phyloP scores from a whole-genome alignment of 768 basidiomycete genomes.

The Boletales sp. region DNA sequence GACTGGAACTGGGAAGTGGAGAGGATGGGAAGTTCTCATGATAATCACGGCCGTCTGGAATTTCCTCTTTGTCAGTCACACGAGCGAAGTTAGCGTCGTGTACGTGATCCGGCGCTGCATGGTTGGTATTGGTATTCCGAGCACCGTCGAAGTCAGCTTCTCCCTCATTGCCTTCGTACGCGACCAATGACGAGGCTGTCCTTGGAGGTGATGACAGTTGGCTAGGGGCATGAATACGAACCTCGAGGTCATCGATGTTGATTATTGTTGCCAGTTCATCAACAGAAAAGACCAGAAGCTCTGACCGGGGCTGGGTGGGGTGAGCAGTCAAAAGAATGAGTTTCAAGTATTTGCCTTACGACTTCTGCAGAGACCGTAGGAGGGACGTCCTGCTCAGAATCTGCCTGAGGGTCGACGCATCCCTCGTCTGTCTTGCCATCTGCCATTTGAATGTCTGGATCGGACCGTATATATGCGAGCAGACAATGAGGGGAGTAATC shows the following conservation, averaged over 20 bases:
- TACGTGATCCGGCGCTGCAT: neutral
- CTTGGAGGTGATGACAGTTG: neutral
- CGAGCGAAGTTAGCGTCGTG: neutral
- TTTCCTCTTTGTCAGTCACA: constrained; percentile 2
- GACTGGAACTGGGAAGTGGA: constrained; percentile 46
- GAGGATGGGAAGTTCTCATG: constrained; percentile 17
- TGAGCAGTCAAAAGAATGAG: neutral
- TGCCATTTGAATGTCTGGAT: neutral
- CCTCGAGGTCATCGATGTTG: neutral
- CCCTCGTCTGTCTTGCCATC: neutral
- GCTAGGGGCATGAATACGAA: too few species aligned
- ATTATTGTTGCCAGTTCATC: neutral
- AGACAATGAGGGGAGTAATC: neutral
- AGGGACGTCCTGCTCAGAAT: neutral
- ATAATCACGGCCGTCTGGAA: constrained; percentile 3
- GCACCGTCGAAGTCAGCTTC: neutral
- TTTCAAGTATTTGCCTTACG: constrained; percentile 11
- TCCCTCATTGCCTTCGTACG: neutral
- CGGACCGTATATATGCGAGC: constrained; percentile 22
- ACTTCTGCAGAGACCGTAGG: neutral
- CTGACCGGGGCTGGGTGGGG: neutral
- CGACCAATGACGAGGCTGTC: neutral
- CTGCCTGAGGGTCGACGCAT: neutral
- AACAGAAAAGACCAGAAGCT: neutral
- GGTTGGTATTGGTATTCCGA: neutral